A percentile compares a stretch with the other conserved stretches of the same genome.
These are phyloP conservation scores for Gaertneriomyces semiglobifer DNA, from an alignment of 192 early-diverging fungal genomes.

Conservation along the genomic window DNA sequence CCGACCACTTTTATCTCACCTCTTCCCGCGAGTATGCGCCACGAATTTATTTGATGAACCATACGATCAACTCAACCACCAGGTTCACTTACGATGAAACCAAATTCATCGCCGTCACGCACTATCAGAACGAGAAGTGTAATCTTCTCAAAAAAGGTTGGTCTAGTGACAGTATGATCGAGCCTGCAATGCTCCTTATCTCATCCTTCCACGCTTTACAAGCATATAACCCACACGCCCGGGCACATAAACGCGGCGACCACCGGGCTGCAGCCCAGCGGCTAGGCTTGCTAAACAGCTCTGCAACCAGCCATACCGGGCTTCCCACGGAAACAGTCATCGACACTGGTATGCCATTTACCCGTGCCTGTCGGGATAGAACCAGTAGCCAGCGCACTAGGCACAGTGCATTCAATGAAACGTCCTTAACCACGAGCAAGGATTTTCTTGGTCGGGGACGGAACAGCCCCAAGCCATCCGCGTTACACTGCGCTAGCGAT, in stretches of 20 bases:
- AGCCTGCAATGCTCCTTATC: slow-evolving; percentile 35
- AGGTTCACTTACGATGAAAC: slow-evolving; percentile 45
- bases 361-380: not conserved
- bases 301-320: not conserved
- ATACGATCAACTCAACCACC: slow-evolving; percentile 9
- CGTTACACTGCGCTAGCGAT: too few relatives aligned
- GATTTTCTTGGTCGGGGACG: too few relatives aligned
- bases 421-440: too few relatives aligned
- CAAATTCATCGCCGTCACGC: slow-evolving; percentile 57
- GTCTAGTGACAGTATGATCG: slow-evolving; percentile 61
- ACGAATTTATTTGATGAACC: slow-evolving; percentile 46
- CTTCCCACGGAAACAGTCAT: not conserved
- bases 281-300: not conserved
- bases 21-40: slow-evolving; percentile 54
- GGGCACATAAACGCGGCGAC: not conserved
- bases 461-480: too few relatives aligned
- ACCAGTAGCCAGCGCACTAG: too few relatives aligned
- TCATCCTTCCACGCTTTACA: not conserved
- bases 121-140: slow-evolving; percentile 57
- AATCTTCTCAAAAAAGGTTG: slow-evolving; percentile 53
- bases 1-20: slow-evolving; percentile 32
- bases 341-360: not conserved
- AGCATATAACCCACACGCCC: not conserved
- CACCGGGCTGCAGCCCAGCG: not conserved
- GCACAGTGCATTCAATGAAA: too few relatives aligned